A percentile compares a stretch with the other conserved stretches of the same genome.
Evolutionary conservation across 73 alveolate species (phyloP).

Genomic region (Paramecium caudatum): DNA sequence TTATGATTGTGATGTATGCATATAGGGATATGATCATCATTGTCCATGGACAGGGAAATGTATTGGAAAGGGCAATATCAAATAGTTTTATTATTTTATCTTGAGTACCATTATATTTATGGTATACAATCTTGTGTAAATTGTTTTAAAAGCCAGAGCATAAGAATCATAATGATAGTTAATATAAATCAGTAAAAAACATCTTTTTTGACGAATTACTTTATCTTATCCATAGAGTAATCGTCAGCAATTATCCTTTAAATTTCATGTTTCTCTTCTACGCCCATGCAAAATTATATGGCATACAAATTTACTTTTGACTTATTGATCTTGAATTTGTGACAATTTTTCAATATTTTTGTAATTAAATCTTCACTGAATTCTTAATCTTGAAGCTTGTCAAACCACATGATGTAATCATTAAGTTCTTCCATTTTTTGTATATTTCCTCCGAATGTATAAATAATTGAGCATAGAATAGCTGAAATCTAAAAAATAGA

Average conservation of each 20-base stretch:
- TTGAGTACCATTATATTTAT: slow-evolving; percentile 66
- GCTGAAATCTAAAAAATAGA: neutral
- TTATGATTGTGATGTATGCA: slow-evolving; percentile 85
- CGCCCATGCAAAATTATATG: neutral
- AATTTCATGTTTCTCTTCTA: neutral
- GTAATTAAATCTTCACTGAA: neutral
- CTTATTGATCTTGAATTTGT: neutral
- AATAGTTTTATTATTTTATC: slow-evolving; percentile 74
- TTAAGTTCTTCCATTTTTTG: neutral
- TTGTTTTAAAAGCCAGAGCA: neutral
- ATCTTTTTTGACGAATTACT: neutral
- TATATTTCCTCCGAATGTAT: neutral
- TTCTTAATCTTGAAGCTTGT: neutral
- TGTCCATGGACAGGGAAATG: slow-evolving; percentile 92
- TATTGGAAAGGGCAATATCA: slow-evolving; percentile 79
- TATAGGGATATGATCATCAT: slow-evolving; percentile 83
- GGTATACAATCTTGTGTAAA: slow-evolving; percentile 35
- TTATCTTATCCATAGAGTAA: neutral
- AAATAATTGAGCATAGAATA: slow-evolving; percentile 1
- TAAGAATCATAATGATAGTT: neutral
- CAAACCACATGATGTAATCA: slow-evolving; percentile 1
- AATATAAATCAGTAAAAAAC: neutral
- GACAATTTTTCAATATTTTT: neutral
- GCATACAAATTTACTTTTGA: neutral
- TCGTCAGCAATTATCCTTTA: neutral